Conservation (phyloP, 371 early-diverging fungal genomes). For the Batkoa obscura region DNA sequence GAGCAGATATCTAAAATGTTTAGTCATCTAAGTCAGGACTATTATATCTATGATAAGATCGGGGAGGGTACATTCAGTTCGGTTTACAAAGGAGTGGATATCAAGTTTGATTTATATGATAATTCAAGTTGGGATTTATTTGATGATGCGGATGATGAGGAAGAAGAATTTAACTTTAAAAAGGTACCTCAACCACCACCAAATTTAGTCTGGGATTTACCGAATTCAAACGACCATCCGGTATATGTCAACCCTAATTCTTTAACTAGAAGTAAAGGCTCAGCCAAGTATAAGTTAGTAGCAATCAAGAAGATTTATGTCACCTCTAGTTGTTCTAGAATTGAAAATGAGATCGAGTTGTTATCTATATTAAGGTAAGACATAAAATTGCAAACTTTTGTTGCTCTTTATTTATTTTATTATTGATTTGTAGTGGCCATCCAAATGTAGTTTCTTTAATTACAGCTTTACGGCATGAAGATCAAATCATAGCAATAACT, state of each 20-base stretch:
- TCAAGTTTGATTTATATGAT: conserved; percentile 39
- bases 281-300: conserved; percentile 25
- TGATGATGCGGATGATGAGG: neutral
- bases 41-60: conserved; percentile 6
- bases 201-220: neutral
- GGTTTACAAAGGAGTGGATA: conserved; percentile 87
- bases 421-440: conserved; percentile 11
- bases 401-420: neutral
- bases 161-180: conserved; percentile 4
- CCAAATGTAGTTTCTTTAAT: conserved; percentile 55
- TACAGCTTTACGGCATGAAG: conserved; percentile 57
- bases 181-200: conserved; percentile 6
- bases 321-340: conserved; percentile 66
- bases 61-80: conserved; percentile 78
- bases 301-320: conserved; percentile 87
- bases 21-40: neutral
- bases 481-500: conserved; percentile 70
- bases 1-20: neutral
- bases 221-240: neutral
- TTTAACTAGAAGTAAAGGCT: neutral
- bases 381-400: neutral
- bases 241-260: neutral
- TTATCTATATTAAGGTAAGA: conserved; percentile 46
- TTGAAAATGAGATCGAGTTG: conserved; percentile 76
- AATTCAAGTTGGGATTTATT: conserved; percentile 36